phyloP scores from a whole-genome alignment of 805 yeast genomes.

The Candida morakotiae region DNA sequence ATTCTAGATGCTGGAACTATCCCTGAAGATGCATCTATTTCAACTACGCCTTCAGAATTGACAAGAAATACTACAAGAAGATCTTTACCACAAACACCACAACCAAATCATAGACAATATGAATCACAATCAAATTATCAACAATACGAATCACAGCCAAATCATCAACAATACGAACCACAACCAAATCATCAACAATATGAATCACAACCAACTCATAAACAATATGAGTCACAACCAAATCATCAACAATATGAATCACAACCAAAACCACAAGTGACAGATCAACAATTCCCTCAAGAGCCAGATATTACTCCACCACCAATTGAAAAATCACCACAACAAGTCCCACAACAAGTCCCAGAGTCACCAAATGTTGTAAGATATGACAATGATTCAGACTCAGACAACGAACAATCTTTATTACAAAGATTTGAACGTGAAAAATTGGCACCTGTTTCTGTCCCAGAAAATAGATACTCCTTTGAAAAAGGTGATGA shows the following conservation, averaged over 20 bases:
- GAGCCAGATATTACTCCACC: neutral
- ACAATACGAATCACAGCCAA: neutral
- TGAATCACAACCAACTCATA: neutral
- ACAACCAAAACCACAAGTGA: neutral
- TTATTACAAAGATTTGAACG: slow-evolving; percentile 32
- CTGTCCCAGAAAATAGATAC: slow-evolving; percentile 17
- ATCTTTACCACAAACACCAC: slow-evolving; percentile 5
- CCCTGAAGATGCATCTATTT: slow-evolving; percentile 30
- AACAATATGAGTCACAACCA: neutral
- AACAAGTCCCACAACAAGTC: neutral
- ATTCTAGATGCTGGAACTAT: slow-evolving; percentile 14
- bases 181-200: neutral
- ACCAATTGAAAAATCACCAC: neutral
- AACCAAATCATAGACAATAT: neutral
- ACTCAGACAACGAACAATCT: slow-evolving; percentile 17
- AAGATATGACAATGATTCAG: slow-evolving; percentile 22
- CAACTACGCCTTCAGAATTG: slow-evolving; percentile 11
- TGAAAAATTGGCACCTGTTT: slow-evolving; percentile 10
- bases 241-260: neutral
- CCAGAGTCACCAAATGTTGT: slow-evolving; percentile 33
- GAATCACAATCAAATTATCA: neutral
- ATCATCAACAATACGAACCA: neutral
- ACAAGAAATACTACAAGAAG: slow-evolving; percentile 10
- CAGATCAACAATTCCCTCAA: neutral
- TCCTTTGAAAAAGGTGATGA: slow-evolving; percentile 43